Percentiles rank a stretch among this genome's conserved stretches.
Evolutionary conservation across 495 filamentous ascomycete species (phyloP).

Genomic region (Friedmanniomyces endolithicus): DNA sequence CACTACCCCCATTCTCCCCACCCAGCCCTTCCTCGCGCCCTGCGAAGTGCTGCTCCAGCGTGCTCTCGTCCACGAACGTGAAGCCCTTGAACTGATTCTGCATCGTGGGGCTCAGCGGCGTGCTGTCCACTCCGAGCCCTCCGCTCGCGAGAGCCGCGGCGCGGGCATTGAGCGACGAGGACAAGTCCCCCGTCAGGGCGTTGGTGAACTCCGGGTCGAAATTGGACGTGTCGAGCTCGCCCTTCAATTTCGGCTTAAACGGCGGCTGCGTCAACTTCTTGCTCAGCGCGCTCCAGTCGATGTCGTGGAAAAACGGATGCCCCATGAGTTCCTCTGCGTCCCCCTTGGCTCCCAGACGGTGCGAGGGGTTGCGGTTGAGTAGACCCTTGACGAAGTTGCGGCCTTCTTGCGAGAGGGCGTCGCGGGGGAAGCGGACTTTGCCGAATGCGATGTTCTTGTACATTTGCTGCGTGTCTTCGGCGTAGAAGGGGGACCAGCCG

Average conservation of each 20-base stretch:
- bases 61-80: constrained; percentile 95
- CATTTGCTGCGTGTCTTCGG: constrained; percentile 98
- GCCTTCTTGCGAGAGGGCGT: constrained; percentile 85
- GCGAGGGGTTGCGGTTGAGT: constrained; percentile 91
- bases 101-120: constrained; percentile 82
- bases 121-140: constrained; percentile 67
- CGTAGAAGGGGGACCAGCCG: constrained; percentile 97
- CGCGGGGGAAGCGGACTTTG: constrained; percentile 90
- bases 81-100: constrained; percentile 98
- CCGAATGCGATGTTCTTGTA: constrained; percentile 99
- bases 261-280: constrained; percentile 92
- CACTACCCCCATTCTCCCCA: too few species aligned
- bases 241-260: constrained; percentile 94
- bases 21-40: constrained; percentile 44
- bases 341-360: constrained; percentile 77
- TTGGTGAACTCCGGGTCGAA: constrained; percentile 99
- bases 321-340: constrained; percentile 92
- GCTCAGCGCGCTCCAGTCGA: constrained; percentile 76
- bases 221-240: constrained; percentile 88
- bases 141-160: constrained; percentile 64
- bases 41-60: constrained; percentile 79
- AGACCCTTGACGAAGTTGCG: constrained; percentile 96
- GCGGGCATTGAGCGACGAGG: constrained; percentile 77
- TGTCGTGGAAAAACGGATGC: constrained; percentile 80
- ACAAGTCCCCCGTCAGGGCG: constrained; percentile 54